Evolutionary conservation across 2,329 filamentous ascomycete genomes (phyloP).

Genomic region (Alternaria novae-zelandiae): DNA sequence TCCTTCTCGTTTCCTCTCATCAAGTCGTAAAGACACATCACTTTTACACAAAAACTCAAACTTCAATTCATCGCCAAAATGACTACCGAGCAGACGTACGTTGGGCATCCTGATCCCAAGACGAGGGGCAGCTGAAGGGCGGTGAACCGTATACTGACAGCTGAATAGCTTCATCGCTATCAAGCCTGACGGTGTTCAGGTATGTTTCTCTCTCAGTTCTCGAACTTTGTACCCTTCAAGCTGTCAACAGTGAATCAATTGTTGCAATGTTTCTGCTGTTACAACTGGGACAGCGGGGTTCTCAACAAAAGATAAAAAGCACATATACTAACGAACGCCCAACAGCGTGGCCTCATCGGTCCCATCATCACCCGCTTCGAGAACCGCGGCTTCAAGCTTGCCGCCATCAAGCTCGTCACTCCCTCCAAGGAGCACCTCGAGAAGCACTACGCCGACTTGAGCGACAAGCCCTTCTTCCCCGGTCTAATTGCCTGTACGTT

Average conservation of each 20-base stretch:
- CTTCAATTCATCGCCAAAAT: constrained; percentile 45
- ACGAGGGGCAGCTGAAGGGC: constrained; percentile 2
- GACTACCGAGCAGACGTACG: constrained; percentile 88
- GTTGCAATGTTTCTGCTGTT: background rate
- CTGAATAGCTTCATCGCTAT: constrained; percentile 93
- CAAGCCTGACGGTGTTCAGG: constrained; percentile 99
- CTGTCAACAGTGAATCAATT: background rate
- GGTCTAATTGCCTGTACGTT: constrained; percentile 87
- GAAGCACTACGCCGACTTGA: constrained; percentile 95
- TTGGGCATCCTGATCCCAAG: constrained; percentile 19
- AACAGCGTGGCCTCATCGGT: constrained; percentile 92
- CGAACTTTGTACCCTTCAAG: background rate
- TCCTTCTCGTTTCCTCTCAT: constrained; percentile 23
- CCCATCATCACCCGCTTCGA: constrained; percentile 99
- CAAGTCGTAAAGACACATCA: constrained; percentile 57
- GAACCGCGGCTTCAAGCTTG: constrained; percentile 98
- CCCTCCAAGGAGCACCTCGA: constrained; percentile 95
- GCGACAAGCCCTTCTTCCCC: constrained; percentile 94
- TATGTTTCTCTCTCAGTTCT: constrained; percentile 53
- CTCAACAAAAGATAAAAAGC: constrained; percentile 5
- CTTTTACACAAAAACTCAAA: constrained; percentile 46
- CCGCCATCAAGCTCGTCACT: constrained; percentile 91
- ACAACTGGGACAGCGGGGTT: background rate
- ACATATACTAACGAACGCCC: constrained; percentile 13
- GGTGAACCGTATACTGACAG: constrained; percentile 38